Base-by-base conservation (phyloP, 345 rosid species). In the Turnera subulata region DNA sequence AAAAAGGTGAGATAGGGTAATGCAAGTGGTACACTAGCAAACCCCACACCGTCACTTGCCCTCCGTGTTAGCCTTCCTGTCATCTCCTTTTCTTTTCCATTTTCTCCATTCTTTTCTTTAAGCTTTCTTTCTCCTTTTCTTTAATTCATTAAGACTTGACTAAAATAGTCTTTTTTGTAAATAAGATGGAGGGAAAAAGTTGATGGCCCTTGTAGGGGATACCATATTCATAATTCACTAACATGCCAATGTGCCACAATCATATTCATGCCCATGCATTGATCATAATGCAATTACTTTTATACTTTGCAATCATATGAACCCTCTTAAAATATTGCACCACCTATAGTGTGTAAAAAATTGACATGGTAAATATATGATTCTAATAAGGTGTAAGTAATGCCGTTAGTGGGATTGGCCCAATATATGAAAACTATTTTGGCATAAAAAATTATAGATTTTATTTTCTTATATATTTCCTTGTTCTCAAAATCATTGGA, bases 31-130 rank as follows among this genome's bases (percentile, higher is more conserved):
- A 13, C n/a, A 12, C 0, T 4, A 26, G 11, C 32, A 6, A 26
- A 32, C 15, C 9, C 18, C 3, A 32, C 15, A 16, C 18, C 3
- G 0, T 50, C 67, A 54, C 54, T 45, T 17, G 11, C 19, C 39
- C 50, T 63, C 61, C 61, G 53, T 63, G 60, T 26, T 55, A n/a
- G 49, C 55, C 23, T 55, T 46, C 58, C 67, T 54, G 40, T 54
- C 43, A 17, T 26, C 50, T 16, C 38, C 19, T 45, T 22, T 46
- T 4, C 15, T 45, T 29, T 11, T 35, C n/a, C n/a, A n/a, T n/a
- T n/a, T n/a, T n/a, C n/a, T n/a, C n/a, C n/a, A n/a, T n/a, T n/a
- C n/a, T 0, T 29, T 8, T 29, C 8, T 29, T 29, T 29, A 4
- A 29, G 35, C 1, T 22, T 4, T 3, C 48, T 24, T 18, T 11